phyloP scores from a whole-genome alignment of 208 protist genomes.

The Blastocrithidia nonstop region DNA sequence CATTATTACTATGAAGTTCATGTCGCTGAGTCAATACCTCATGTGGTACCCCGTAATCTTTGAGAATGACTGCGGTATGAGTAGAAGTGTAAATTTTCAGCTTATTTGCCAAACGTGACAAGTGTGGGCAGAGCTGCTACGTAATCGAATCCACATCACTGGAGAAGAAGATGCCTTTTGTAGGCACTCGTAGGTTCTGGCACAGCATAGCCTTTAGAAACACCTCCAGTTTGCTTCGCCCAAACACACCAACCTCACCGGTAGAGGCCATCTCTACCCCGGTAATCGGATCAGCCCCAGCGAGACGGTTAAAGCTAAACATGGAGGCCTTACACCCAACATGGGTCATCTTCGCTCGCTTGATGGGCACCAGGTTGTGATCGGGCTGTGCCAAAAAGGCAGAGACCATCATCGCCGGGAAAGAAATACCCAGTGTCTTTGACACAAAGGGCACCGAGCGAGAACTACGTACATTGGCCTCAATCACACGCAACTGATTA shows the following conservation, averaged over 20 bases:
- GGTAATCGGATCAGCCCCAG: slow-evolving; percentile 94
- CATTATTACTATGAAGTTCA: too few relatives aligned
- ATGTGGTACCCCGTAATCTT: slow-evolving; percentile 54
- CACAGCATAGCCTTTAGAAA: slow-evolving; percentile 85
- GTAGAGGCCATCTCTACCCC: slow-evolving; percentile 98
- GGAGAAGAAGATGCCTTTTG: slow-evolving; percentile 77
- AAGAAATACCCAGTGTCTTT: slow-evolving; percentile 93
- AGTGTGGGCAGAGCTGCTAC: slow-evolving; percentile 32
- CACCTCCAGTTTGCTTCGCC: slow-evolving; percentile 71
- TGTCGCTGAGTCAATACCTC: slow-evolving; percentile 27
- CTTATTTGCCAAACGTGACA: slow-evolving; percentile 19
- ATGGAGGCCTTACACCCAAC: slow-evolving; percentile 94
- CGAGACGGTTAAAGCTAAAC: slow-evolving; percentile 97
- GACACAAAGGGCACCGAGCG: slow-evolving; percentile 96
- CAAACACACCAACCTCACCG: slow-evolving; percentile 95
- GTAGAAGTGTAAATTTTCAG: slow-evolving; percentile 49
- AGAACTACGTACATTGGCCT: slow-evolving; percentile 96
- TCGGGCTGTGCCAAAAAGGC: slow-evolving; percentile 55
- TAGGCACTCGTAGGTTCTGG: slow-evolving; percentile 65
- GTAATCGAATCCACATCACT: slow-evolving; percentile 31
- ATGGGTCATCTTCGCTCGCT: slow-evolving; percentile 77
- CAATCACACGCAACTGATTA: slow-evolving; percentile 87
- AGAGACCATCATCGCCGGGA: slow-evolving; percentile 80
- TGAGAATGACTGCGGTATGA: slow-evolving; percentile 72
- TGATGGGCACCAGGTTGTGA: slow-evolving; percentile 70